Base-by-base conservation (phyloP, 176 grass and related monocot genomes). In the Juncus effusus region DNA sequence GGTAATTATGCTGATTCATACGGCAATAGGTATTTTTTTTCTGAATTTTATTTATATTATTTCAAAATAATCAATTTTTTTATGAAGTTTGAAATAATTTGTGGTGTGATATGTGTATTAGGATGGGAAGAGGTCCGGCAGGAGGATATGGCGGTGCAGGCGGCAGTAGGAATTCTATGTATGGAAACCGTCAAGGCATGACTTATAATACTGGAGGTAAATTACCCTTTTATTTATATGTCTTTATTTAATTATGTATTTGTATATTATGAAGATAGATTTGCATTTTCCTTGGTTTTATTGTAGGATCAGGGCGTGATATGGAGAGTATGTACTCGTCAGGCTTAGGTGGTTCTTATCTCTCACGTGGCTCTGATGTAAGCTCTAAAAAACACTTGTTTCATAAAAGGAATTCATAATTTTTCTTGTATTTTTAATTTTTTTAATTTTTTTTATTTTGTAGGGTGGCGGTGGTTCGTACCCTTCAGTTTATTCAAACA, bases 171-270 rank as follows among this genome's bases (percentile, higher is more conserved):
- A 12, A 38, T 28, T n/a, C 54, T 60, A 51, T 54, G 16, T 60
- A 72, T 36, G 69, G 69, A 3, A 44, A 40, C 55, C 55, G 38
- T 59, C 69, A 59, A 72, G 69, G 69, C 39, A 44, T 59, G 69
- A 72, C n/a, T 38, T 72, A 72, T 72, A 28, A 28, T 28, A 51
- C 69, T 72, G 53, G 69, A 9, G 69, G 69, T 72, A 72, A 7
- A 45, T 9, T 56, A 40, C 7, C 19, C 19, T 57, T 47, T 12
- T 13, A 44, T 72, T 16, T 42, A 58, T 8, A 11, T 14, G 8
- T 59, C 5, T 58, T 59, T 71, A 15, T 70, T 70, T 38, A 58
- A 13, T 16, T 58, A 28, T 28, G 19, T 28, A 28, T 59, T n/a
- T 12, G 51, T 13, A 5, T 10, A 42, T 56, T 13, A 16, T 5